Base-by-base conservation (phyloP, 345 rosid genomes). In the Lepidium didymum region DNA sequence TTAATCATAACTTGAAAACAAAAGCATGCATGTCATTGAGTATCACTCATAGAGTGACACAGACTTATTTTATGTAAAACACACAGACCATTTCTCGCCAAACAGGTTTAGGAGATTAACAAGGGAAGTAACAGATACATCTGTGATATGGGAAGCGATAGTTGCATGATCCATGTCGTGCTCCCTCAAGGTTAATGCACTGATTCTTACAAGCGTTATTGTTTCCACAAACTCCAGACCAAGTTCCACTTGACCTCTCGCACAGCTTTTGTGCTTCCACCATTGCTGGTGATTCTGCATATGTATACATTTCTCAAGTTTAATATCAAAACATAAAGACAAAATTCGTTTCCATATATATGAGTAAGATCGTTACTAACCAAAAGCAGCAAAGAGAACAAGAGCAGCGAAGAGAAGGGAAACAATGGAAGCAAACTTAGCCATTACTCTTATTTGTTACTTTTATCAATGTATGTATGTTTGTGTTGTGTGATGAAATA, bases 101-200 rank as follows among this genome's bases (percentile, higher is more conserved):
- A 50, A 3, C 8, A 49, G 43, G 1, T 46, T 46, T 62, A 11
- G 66, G 15, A 41, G 8, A 42, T 12, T 18, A 13, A 46, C 68
- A 63, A 19, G 68, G 34, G 21, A 29, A 35, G 35, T 47, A 63
- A 6, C 68, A 63, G 21, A 63, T 35, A 2, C 67, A 50, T 23
- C 15, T 64, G 27, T 64, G 47, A 37, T n/a, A n/a, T 10, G 69
- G 58, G 38, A 64, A 64, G 2, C 29, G 40, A 53, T 14, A 52
- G 51, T 65, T 65, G 70, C 70, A 65, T 40, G 61, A 40, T 15
- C 70, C 70, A 29, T 40, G 41, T 11, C 40, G 27, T 40, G 70
- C 61, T 16, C 12, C 8, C 11, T 65, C 70, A 16, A 88, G 79
- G 62, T 36, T 72, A 64, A 88, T 77, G 51, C 70, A 52, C 31